A percentile compares a stretch with the other conserved stretches of the same genome.
Conservation (phyloP, 2,329 filamentous ascomycete genomes). For the Gnomoniopsis smithogilvyi region DNA sequence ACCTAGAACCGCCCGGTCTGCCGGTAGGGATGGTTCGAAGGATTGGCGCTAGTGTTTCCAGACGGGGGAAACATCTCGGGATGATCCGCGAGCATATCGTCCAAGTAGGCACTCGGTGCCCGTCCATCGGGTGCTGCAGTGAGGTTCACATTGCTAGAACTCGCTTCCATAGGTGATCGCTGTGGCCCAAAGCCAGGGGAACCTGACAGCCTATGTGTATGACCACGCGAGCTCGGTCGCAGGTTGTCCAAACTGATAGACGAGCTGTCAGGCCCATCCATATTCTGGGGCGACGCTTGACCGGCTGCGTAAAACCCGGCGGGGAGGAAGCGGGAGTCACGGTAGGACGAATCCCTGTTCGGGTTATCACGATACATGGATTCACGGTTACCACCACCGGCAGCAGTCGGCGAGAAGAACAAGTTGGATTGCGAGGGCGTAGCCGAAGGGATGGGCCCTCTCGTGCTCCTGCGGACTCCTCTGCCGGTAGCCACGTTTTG, state of each 20-base stretch:
- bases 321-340: slow-evolving; percentile 79
- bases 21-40: slow-evolving; percentile 17
- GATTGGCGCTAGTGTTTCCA: slow-evolving; percentile 23
- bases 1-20: slow-evolving; percentile 21
- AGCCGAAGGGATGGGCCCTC: slow-evolving; percentile 49
- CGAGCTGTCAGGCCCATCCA: slow-evolving; percentile 40
- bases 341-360: slow-evolving; percentile 38
- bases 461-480: slow-evolving; percentile 47
- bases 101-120: slow-evolving; percentile 84
- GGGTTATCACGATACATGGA: slow-evolving; percentile 7
- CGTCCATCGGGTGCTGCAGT: slow-evolving; percentile 64
- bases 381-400: slow-evolving; percentile 43
- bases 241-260: slow-evolving; percentile 61
- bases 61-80: slow-evolving; percentile 46
- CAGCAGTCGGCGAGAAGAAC: slow-evolving; percentile 94
- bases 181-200: slow-evolving; percentile 56
- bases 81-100: slow-evolving; percentile 83
- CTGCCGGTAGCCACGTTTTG: slow-evolving; percentile 48
- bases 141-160: slow-evolving; percentile 65
- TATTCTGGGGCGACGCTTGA: slow-evolving; percentile 53
- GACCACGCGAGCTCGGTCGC: slow-evolving; percentile 54
- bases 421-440: slow-evolving; percentile 67
- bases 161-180: slow-evolving; percentile 41
- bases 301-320: slow-evolving; percentile 87
- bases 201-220: slow-evolving; percentile 40